Evolutionary conservation across 805 yeast species (phyloP), one percentile per base, ranked within the genome.

Genomic region (Yamadazyma sp.): DNA sequence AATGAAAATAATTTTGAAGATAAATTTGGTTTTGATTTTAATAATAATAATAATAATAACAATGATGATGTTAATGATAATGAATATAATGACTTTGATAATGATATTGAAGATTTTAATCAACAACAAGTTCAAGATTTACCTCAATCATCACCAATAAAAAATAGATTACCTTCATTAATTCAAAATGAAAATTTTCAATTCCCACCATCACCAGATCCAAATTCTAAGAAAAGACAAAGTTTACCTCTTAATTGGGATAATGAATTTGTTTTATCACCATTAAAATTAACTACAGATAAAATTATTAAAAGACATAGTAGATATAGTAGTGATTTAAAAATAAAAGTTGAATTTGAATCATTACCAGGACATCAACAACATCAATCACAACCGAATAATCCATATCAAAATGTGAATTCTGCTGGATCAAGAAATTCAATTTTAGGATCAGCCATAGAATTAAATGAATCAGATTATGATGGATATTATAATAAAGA

Each of bases 301-400:
- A 42, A 47, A 47, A 29, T 36, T 26, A 5, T 44, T 52, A 21
- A 26, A 23, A 50, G 43, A 31, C 73, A 68, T 39, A 55, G 60
- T 5, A 47, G 73, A 11, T 67, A 60, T 45, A 67, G 62, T 43
- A 62, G 69, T 38, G 69, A 65, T 46, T 45, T 68, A 13, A 71
- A 71, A 1, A 64, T 68, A 11, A 56, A 56, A 40, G 73, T 68
- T 11, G 73, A 68, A 44, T 68, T 68, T 45, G 72, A 67, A 43
- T 27, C 36, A 12, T 23, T 12, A 21, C 21, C 12, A 5, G 50
- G 44, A 17, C 43, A 50, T 31, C 33, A 35, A 34, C 45, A 20
- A 42, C 64, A 31, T 49, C 58, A 24, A 42, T 16, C 10, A n/a
- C 22, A 12, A 9, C 7, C 14, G 36, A 39, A 28, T 12, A 24